A percentile compares a stretch with the other conserved stretches of the same genome.
phyloP scores from a whole-genome alignment of 2,329 filamentous ascomycete genomes.

The Daldinia sp. region DNA sequence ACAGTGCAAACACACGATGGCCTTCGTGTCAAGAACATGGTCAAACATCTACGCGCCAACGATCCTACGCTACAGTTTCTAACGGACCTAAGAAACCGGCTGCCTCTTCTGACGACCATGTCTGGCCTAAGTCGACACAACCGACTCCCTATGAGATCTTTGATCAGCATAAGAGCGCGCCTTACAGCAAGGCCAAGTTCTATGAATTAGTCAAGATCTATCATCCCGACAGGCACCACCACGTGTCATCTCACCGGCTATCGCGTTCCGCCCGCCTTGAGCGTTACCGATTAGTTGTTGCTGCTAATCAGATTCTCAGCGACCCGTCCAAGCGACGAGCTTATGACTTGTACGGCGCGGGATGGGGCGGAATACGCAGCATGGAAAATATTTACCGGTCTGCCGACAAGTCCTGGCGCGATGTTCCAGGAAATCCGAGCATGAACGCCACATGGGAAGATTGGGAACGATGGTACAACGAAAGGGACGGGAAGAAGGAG shows the following conservation, averaged over 20 bases:
- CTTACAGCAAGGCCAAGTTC: constrained; percentile 86
- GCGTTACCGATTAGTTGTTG: constrained; percentile 88
- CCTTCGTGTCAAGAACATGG: constrained; percentile 12
- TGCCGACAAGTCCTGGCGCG: constrained; percentile 63
- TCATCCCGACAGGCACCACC: constrained; percentile 80
- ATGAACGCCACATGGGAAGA: constrained; percentile 97
- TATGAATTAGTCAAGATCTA: constrained; percentile 96
- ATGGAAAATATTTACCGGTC: constrained; percentile 55
- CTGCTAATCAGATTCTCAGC: constrained; percentile 88
- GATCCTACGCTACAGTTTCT: constrained; percentile 49
- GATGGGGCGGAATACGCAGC: constrained; percentile 77
- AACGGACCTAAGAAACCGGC: constrained; percentile 40
- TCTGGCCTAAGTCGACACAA: constrained; percentile 62
- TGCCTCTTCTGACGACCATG: constrained; percentile 31
- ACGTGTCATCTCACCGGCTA: constrained; percentile 58
- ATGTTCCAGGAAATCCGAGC: constrained; percentile 61
- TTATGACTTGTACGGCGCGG: constrained; percentile 85
- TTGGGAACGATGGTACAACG: constrained; percentile 84
- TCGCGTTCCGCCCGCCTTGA: constrained; percentile 78
- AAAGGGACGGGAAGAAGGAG: constrained; percentile 60
- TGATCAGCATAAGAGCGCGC: constrained; percentile 65
- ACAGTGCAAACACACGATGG: constrained; percentile 30
- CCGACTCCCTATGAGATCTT: constrained; percentile 95
- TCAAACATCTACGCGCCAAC: constrained; percentile 8
- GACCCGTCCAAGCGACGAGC: constrained; percentile 81